Conservation (phyloP, 2,329 filamentous ascomycete genomes). For the Colletotrichum magnum region DNA sequence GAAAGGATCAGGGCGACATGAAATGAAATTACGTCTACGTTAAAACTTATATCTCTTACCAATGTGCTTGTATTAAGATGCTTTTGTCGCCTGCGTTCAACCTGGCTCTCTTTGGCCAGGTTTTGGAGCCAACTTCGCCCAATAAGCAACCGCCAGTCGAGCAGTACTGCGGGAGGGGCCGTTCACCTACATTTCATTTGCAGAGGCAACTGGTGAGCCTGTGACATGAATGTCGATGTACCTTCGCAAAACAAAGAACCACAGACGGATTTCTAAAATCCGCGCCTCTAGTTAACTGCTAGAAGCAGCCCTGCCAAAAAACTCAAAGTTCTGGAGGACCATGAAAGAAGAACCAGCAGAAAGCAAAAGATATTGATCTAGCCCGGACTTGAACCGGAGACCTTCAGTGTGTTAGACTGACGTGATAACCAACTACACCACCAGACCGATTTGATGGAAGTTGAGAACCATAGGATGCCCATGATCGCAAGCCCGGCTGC, state of each 20-base stretch:
- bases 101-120: not conserved
- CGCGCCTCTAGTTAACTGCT: no score
- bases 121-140: no score
- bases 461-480: not conserved
- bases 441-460: not conserved
- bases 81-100: not conserved
- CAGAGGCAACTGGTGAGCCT: no score
- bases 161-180: no score
- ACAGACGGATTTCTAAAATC: no score
- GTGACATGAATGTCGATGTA: no score
- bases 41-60: not conserved
- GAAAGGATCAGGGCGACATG: conserved; percentile 43
- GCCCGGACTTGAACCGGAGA: conserved; percentile 41
- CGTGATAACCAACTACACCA: conserved; percentile 63
- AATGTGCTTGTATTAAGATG: not conserved
- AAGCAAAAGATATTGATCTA: conserved; percentile 12
- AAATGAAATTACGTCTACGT: conserved; percentile 44
- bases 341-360: not conserved
- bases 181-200: no score
- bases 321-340: no score
- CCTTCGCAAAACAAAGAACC: no score
- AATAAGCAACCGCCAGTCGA: no score
- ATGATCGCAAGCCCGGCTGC: not conserved
- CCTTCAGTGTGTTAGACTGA: conserved; percentile 58
- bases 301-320: no score